Evolutionary conservation across 352 stramenopile genomes (phyloP), one percentile per base, ranked within the genome.

Genomic region (Blastocystis hominis): DNA sequence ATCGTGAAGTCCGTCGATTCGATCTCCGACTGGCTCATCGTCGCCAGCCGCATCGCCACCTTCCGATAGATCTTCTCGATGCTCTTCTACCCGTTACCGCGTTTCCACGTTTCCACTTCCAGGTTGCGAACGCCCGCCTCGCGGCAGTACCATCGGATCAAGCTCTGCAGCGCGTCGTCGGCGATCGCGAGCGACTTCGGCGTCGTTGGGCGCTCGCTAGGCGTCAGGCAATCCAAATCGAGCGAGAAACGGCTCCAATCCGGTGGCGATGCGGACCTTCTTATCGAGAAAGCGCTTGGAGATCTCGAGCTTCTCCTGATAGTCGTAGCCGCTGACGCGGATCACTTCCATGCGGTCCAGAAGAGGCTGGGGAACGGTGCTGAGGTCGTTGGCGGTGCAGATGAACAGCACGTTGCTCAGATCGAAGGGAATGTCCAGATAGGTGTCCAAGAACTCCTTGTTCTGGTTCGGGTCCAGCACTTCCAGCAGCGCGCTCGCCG

Each of bases 281-380:
- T 96, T 96, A 36, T 99, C 94, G 4, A 99, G 90, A 89, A 99
- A 98, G 54, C 98, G 92, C 90, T 97, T 95, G 36, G 95, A 95
- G 75, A 99, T 99, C 46, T 94, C 93, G 46, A 99, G 89, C 90
- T 98, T 98, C 84, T 98, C 96, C 9, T 94, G 93, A 9, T 96
- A 93, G 89, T 98, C 95, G 89, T 96, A 96, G 24, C 96, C 97
- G 38, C 94, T 97, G 15, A 99, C 88, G 77, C 94, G 93, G 87
- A 99, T 95, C 24, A 98, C 92, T 92, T 99, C 97, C 96, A 99
- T 99, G 70, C 97, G 93, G 92, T 99, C 97, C n/a, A 98, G 91
- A 56, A 99, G 90, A 20, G 97, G 96, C 2, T 93, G 95, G 40
- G 97, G 96, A 88, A 99, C 98, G 44, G 93, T 97, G 77, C 97